Percentiles rank a stretch among this genome's conserved stretches.
Conservation (phyloP, 805 yeast species). For the Ogataea zsoltii region DNA sequence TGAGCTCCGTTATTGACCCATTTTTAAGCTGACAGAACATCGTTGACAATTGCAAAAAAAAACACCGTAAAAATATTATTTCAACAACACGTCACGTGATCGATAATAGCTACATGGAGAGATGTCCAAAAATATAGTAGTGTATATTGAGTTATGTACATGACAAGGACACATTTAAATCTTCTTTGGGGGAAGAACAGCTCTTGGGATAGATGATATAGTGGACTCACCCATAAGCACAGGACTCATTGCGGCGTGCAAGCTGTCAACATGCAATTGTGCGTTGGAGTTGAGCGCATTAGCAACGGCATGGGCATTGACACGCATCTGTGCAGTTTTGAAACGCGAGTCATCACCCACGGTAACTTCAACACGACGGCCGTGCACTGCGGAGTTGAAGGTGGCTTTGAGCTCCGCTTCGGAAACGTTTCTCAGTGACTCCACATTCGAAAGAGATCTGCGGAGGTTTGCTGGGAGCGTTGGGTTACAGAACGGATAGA, state of each 20-base stretch:
- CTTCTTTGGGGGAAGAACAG: constrained; percentile 13
- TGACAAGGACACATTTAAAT: not conserved
- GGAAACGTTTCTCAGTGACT: constrained; percentile 18
- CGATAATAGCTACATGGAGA: no score
- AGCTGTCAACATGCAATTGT: constrained; percentile 31
- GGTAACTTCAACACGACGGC: constrained; percentile 28
- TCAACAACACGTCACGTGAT: constrained; percentile 1
- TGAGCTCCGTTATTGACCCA: not conserved
- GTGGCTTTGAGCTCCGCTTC: constrained; percentile 21
- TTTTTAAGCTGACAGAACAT: not conserved
- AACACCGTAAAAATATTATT: no score
- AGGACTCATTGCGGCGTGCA: constrained; percentile 21
- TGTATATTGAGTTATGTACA: constrained; percentile 2
- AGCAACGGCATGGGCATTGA: constrained; percentile 34
- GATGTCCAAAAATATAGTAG: no score
- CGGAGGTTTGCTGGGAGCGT: constrained; percentile 20
- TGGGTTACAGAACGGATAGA: constrained; percentile 31
- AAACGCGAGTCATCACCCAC: constrained; percentile 21
- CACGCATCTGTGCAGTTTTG: constrained; percentile 26
- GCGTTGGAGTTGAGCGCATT: constrained; percentile 33
- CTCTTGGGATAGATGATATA: constrained; percentile 25
- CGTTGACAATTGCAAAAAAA: not conserved
- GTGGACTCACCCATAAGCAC: constrained; percentile 23
- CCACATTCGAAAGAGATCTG: constrained; percentile 14
- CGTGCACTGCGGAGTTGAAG: constrained; percentile 29